Conservation (phyloP, 805 yeast species). For the Lipomyces kockii region DNA sequence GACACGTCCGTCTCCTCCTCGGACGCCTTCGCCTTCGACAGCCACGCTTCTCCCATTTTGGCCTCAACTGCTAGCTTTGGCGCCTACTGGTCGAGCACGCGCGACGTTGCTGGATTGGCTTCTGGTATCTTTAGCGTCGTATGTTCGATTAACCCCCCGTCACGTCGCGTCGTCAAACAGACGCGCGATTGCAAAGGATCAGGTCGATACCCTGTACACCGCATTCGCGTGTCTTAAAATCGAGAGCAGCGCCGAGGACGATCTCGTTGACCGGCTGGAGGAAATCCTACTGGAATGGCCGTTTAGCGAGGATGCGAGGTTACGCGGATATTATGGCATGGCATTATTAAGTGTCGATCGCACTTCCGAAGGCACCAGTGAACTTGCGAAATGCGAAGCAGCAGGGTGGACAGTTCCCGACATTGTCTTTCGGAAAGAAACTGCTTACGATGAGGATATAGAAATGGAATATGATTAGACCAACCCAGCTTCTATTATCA, state of each 20-base stretch:
- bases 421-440: background rate
- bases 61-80: slow-evolving; percentile 17
- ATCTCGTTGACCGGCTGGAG: slow-evolving; percentile 24
- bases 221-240: slow-evolving; percentile 14
- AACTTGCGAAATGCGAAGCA: slow-evolving; percentile 10
- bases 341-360: slow-evolving; percentile 18
- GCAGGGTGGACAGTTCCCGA: slow-evolving; percentile 22
- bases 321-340: slow-evolving; percentile 28
- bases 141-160: slow-evolving; percentile 10
- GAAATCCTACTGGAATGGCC: slow-evolving; percentile 32
- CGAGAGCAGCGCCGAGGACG: slow-evolving; percentile 10
- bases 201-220: slow-evolving; percentile 12
- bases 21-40: slow-evolving; percentile 8
- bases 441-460: background rate
- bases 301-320: slow-evolving; percentile 25
- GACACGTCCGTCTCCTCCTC: slow-evolving; percentile 7
- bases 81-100: background rate
- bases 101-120: slow-evolving; percentile 25
- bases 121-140: slow-evolving; percentile 19
- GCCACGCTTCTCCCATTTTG: slow-evolving; percentile 21
- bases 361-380: slow-evolving; percentile 17
- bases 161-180: slow-evolving; percentile 9
- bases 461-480: background rate
- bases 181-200: slow-evolving; percentile 10
- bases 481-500: background rate